phyloP scores from a whole-genome alignment of 257 asterid species.

The Solanum dulcamara region DNA sequence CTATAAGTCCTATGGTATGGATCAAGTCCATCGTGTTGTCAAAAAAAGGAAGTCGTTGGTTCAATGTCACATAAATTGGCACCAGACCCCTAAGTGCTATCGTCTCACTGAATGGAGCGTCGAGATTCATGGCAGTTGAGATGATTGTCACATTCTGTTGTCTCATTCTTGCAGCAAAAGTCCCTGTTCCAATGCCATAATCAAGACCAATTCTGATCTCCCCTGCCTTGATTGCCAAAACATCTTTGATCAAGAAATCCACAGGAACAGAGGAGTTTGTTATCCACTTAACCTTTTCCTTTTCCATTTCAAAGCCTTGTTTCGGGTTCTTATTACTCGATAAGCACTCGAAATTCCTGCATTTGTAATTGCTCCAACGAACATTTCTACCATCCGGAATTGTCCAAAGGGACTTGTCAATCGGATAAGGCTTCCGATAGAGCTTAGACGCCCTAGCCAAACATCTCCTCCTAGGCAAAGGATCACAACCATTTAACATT shows the following conservation, averaged over 20 bases:
- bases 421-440: constrained; percentile 56
- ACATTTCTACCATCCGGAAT: constrained; percentile 77
- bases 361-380: constrained; percentile 80
- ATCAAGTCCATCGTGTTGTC: constrained; percentile 87
- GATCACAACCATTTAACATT: constrained; percentile 79
- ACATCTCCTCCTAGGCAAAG: constrained; percentile 73
- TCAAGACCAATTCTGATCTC: constrained; percentile 72
- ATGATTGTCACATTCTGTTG: constrained; percentile 53
- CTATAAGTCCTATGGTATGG: constrained; percentile 72
- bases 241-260: constrained; percentile 45
- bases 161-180: constrained; percentile 74
- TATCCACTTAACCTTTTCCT: constrained; percentile 69
- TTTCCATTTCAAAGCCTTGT: constrained; percentile 81
- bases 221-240: constrained; percentile 42
- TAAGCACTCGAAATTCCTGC: constrained; percentile 61
- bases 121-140: constrained; percentile 67
- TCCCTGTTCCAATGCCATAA: constrained; percentile 68
- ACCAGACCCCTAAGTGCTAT: constrained; percentile 68
- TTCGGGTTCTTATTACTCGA: constrained; percentile 57
- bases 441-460: constrained; percentile 73
- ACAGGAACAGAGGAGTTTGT: constrained; percentile 19
- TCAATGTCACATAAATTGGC: constrained; percentile 59
- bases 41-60: constrained; percentile 75
- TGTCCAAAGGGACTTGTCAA: constrained; percentile 75
- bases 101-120: constrained; percentile 76